phyloP scores from a whole-genome alignment of 345 rosid genomes.

The Ricinus communis region DNA sequence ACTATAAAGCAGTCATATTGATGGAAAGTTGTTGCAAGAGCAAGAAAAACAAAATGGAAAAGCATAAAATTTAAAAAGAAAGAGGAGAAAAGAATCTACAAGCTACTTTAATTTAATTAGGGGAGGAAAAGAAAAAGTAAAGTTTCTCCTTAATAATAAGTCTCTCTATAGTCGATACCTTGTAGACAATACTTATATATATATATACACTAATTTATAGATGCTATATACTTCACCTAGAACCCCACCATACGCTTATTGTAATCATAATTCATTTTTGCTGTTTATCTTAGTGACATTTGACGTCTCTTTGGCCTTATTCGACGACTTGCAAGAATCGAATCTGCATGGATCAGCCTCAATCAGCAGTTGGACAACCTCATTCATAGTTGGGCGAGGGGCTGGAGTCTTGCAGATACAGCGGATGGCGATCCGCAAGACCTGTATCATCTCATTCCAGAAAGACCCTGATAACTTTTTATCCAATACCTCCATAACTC shows the following conservation, averaged over 20 bases:
- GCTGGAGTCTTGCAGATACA: conserved; percentile 65
- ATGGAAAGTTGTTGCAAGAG: conserved; percentile 24
- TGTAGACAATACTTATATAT: neutral
- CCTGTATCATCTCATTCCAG: conserved; percentile 66
- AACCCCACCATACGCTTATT: conserved; percentile 15
- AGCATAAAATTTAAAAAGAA: neutral
- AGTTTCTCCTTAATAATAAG: conserved; percentile 21
- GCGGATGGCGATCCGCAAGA: conserved; percentile 67
- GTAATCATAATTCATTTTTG: conserved; percentile 31
- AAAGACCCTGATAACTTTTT: conserved; percentile 59
- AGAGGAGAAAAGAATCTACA: conserved; percentile 25
- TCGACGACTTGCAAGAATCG: conserved; percentile 44
- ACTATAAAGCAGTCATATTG: conserved; percentile 45
- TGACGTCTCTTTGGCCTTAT: conserved; percentile 51
- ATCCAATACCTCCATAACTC: conserved; percentile 69
- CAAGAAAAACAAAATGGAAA: conserved; percentile 25
- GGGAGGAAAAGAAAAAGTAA: conserved; percentile 2
- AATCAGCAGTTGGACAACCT: conserved; percentile 73
- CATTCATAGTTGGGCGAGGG: conserved; percentile 80
- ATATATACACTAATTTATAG: conserved; percentile 19
- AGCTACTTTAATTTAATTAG: conserved; percentile 26
- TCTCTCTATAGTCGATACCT: conserved; percentile 22
- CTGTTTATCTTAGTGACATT: conserved; percentile 39
- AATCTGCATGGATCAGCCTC: conserved; percentile 63
- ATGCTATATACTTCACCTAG: conserved; percentile 17